Percentiles rank a stretch among this genome's conserved stretches.
Evolutionary conservation across 2,329 filamentous ascomycete species (phyloP).

Genomic region (Alternaria rosae): DNA sequence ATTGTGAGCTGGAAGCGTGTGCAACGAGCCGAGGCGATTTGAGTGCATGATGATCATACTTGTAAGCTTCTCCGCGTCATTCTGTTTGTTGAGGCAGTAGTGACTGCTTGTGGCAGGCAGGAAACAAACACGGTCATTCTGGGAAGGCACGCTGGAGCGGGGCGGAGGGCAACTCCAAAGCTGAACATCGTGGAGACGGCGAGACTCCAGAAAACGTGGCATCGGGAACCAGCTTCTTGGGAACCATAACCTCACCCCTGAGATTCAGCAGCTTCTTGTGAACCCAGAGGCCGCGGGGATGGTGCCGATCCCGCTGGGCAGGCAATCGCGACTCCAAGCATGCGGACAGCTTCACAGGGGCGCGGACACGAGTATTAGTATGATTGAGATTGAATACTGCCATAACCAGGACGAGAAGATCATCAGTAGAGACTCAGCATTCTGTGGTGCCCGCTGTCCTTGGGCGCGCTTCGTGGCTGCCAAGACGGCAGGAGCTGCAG

Average conservation of each 20-base stretch:
- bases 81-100: neutral
- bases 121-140: neutral
- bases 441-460: neutral
- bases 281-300: neutral
- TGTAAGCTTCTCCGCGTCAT: neutral
- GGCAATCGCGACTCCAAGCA: neutral
- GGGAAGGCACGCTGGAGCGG: conserved; percentile 3
- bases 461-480: neutral
- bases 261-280: neutral
- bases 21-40: neutral
- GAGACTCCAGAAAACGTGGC: neutral
- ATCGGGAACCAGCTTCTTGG: neutral
- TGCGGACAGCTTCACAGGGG: neutral
- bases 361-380: neutral
- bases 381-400: neutral
- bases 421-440: neutral
- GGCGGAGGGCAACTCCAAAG: neutral
- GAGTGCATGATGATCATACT: neutral
- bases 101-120: neutral
- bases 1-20: neutral
- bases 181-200: neutral
- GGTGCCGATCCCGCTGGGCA: neutral
- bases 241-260: neutral
- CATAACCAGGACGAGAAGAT: neutral
- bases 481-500: neutral